Base-by-base conservation (phyloP, 352 stramenopile genomes). In the Globisporangium okanoganense region DNA sequence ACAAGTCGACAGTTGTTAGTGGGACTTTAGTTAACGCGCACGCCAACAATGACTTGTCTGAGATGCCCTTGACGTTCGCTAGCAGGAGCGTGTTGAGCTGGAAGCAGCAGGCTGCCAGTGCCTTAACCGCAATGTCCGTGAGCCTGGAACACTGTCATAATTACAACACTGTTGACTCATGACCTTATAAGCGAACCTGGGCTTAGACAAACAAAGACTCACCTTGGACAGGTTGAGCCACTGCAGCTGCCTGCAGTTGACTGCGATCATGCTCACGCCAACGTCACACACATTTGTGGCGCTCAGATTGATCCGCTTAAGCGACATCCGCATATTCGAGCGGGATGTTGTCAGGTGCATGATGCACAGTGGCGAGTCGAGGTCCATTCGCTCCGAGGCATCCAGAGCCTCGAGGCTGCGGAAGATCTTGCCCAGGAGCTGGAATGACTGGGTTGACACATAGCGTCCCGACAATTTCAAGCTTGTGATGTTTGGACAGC, bases 151-250 rank as follows among this genome's bases (percentile, higher is more conserved):
- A 92, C 71, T 84, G 41, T n/a, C 36, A 18, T 27, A 16, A 53
- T 13, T 35, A 52, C 12, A 49, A 16, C 38, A 49, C 33, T 38
- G 31, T 14, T 60, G 49, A 18, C 16, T 7, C 27, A 45, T 43
- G 20, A 18, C 13, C 36, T 18, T 43, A 43, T 43, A 47, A 12
- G 40, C 40, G 5, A 24, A 5, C 18, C 2, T 44, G 5, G 14
- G 13, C 20, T 4, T 22, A 3, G 6, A 47, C 18, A 16, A 12
- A 5, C 12, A 13, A 33, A 50, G 48, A 41, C 57, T 53, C 29
- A 82, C 76, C 68, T 90, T 88, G 35, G 80, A 85, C 22, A 92
- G 25, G 41, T 82, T 82, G 41, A 90, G 67, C 48, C 63, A 79
- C 38, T 76, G 56, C 5, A 92, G 40, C 38, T 70, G 52, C 8